These are phyloP conservation scores for Fusarium nodosum DNA, from an alignment of 2,329 filamentous ascomycete species.

Conservation along the genomic window DNA sequence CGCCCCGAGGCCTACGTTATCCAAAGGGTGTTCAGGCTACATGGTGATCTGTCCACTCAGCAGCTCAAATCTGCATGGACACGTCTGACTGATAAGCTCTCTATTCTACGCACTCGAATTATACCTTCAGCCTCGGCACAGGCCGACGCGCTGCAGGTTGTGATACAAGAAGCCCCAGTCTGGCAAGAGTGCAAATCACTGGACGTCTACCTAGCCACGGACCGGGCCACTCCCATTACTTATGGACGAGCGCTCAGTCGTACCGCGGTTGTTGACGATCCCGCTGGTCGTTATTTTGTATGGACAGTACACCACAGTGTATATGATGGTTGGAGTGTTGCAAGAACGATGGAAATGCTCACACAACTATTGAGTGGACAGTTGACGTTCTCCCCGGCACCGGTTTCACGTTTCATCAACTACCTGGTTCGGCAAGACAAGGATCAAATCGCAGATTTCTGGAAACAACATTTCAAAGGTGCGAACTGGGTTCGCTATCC, in stretches of 20 bases:
- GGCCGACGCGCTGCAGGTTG: conserved; percentile 5
- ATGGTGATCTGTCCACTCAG: neutral
- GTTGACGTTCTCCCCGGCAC: neutral
- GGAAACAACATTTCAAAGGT: conserved; percentile 1
- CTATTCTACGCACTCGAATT: conserved; percentile 4
- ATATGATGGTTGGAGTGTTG: conserved; percentile 3
- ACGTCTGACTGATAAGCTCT: neutral
- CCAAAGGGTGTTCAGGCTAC: conserved; percentile 1
- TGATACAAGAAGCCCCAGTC: neutral
- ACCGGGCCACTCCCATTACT: conserved; percentile 2
- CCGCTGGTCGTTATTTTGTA: neutral
- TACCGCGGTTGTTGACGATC: neutral
- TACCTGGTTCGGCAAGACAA: conserved; percentile 2
- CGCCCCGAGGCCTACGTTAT: conserved; percentile 3
- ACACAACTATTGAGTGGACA: neutral
- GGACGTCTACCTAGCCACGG: neutral
- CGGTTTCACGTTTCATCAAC: conserved; percentile 2
- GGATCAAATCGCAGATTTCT: neutral
- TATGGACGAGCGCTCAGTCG: conserved; percentile 3
- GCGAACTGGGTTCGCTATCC: conserved; percentile 7
- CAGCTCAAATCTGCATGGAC: neutral
- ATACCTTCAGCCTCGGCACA: conserved; percentile 2
- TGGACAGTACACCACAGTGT: conserved; percentile 7
- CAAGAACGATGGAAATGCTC: conserved; percentile 6
- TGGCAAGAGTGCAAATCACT: conserved; percentile 3